A percentile compares a stretch with the other conserved stretches of the same genome.
These are phyloP conservation scores for Forsythia suspensa DNA, from an alignment of 257 asterid genomes.

Conservation along the genomic window DNA sequence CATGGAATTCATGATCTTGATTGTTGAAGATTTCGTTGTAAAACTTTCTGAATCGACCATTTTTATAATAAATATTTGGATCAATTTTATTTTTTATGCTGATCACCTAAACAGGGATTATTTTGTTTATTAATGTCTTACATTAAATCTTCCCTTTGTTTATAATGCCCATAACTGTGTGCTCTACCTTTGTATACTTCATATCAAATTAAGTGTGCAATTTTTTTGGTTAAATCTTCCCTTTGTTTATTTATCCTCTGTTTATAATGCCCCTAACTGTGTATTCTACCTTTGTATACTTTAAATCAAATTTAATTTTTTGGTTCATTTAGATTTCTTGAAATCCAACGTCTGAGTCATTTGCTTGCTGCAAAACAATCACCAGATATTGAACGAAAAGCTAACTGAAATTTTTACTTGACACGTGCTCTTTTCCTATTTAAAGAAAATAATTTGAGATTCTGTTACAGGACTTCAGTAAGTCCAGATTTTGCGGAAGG, in stretches of 20 bases:
- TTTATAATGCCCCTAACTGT: not conserved
- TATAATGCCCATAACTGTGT: not conserved
- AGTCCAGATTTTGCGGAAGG: slow-evolving; percentile 55
- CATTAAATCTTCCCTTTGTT: not conserved
- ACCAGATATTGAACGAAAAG: not conserved
- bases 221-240: not conserved
- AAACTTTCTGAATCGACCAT: not conserved
- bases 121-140: not conserved
- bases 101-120: not conserved
- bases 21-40: not conserved
- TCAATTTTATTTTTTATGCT: slow-evolving; percentile 10
- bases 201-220: not conserved
- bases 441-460: slow-evolving; percentile 18
- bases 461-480: slow-evolving; percentile 66
- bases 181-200: not conserved
- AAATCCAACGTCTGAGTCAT: not conserved
- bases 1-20: not conserved
- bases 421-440: not conserved
- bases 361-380: not conserved
- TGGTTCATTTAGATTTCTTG: not conserved
- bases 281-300: not conserved
- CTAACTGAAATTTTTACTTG: not conserved
- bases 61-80: not conserved
- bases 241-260: not conserved
- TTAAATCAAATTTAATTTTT: not conserved